phyloP scores from a whole-genome alignment of 2,329 filamentous ascomycete genomes.

The Hyphodiscus sp. region DNA sequence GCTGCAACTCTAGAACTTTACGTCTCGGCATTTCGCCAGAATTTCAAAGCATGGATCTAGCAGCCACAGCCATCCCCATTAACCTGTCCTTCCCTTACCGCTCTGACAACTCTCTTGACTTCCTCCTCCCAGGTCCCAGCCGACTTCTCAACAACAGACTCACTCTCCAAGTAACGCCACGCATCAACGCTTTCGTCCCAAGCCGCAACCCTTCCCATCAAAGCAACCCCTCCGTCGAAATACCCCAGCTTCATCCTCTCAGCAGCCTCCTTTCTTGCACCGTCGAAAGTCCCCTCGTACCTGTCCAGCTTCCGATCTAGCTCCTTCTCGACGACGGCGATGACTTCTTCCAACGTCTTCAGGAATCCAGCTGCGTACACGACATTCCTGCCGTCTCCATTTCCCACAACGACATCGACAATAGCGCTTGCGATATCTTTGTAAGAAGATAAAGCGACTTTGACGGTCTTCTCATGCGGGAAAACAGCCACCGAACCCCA shows the following conservation, averaged over 20 bases:
- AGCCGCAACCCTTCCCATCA: slow-evolving; percentile 14
- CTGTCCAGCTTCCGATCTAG: slow-evolving; percentile 61
- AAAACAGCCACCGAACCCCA: slow-evolving; percentile 9
- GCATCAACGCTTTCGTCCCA: slow-evolving; percentile 10
- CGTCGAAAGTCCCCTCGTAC: slow-evolving; percentile 64
- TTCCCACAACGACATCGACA: neutral
- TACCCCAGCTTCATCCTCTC: slow-evolving; percentile 16
- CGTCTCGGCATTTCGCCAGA: neutral
- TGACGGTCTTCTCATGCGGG: neutral
- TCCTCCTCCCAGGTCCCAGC: slow-evolving; percentile 1
- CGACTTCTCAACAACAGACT: neutral
- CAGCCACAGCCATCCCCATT: slow-evolving; percentile 13
- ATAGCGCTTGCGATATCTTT: slow-evolving; percentile 8
- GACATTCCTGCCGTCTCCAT: neutral
- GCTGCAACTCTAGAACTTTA: no score
- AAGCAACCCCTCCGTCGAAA: slow-evolving; percentile 15
- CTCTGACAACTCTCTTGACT: slow-evolving; percentile 1
- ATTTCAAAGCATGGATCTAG: neutral
- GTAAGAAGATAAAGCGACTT: slow-evolving; percentile 6
- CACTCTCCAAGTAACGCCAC: slow-evolving; percentile 6
- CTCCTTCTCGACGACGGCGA: slow-evolving; percentile 5
- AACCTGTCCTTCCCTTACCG: slow-evolving; percentile 8
- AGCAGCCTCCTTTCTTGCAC: slow-evolving; percentile 30
- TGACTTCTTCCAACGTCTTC: slow-evolving; percentile 5
- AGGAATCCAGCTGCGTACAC: slow-evolving; percentile 2